phyloP scores from a whole-genome alignment of 2,329 filamentous ascomycete genomes.

The Ophiocordyceps camponoti-saundersi region DNA sequence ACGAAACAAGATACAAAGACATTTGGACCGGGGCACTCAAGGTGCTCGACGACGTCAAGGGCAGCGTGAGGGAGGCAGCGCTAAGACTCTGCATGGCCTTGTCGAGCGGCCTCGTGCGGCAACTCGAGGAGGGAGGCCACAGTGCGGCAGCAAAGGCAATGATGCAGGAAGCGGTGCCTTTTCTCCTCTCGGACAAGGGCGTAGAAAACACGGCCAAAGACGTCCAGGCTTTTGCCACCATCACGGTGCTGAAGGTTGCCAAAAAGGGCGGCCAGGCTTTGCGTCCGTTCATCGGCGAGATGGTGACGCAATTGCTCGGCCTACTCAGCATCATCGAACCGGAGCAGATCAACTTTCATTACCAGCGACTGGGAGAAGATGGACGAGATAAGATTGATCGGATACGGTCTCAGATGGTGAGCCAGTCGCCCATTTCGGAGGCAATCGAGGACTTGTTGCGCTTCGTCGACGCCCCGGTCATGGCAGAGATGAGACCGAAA shows the following conservation, averaged over 20 bases:
- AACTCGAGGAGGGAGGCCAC: conserved; percentile 62
- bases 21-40: conserved; percentile 80
- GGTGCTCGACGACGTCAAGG: conserved; percentile 92
- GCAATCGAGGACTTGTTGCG: conserved; percentile 82
- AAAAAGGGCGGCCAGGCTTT: conserved; percentile 74
- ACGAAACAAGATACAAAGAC: conserved; percentile 67
- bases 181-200: conserved; percentile 74
- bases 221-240: conserved; percentile 67
- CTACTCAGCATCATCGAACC: conserved; percentile 79
- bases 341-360: conserved; percentile 79
- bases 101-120: conserved; percentile 70
- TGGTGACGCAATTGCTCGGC: conserved; percentile 66
- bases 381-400: conserved; percentile 85
- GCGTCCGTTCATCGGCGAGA: conserved; percentile 62
- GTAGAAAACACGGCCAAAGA: conserved; percentile 81
- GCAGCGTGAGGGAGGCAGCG: conserved; percentile 67
- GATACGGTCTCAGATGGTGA: conserved; percentile 63
- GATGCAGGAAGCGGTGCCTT: conserved; percentile 76
- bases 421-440: conserved; percentile 77
- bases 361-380: conserved; percentile 75
- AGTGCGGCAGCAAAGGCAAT: conserved; percentile 58
- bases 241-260: conserved; percentile 72
- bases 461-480: conserved; percentile 60
- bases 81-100: conserved; percentile 68
- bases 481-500: conserved; percentile 53